A percentile compares a stretch with the other conserved stretches of the same genome.
Conservation (phyloP, 495 filamentous ascomycete genomes). For the Hypoxylon crocopeplum region DNA sequence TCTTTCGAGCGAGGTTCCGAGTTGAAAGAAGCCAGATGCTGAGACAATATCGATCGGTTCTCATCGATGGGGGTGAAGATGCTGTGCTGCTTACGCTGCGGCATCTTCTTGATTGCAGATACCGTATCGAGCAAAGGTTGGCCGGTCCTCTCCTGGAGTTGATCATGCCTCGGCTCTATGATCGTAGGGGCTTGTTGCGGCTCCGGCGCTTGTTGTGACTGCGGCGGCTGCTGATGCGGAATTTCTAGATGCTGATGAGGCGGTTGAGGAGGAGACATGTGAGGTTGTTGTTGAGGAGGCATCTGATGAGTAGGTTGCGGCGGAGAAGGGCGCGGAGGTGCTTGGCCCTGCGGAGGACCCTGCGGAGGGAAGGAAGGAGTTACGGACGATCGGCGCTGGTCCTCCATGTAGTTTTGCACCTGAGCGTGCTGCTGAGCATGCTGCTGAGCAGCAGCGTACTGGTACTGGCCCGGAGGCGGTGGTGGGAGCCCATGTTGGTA, state of each 20-base stretch:
- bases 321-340: constrained; percentile 40
- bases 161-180: constrained; percentile 57
- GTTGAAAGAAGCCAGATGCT: constrained; percentile 74
- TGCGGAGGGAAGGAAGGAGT: constrained; percentile 64
- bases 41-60: constrained; percentile 83
- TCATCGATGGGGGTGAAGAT: constrained; percentile 98
- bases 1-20: constrained; percentile 54
- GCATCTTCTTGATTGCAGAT: constrained; percentile 69
- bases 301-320: constrained; percentile 53
- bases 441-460: constrained; percentile 47
- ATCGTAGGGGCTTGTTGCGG: constrained; percentile 47
- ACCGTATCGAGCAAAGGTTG: constrained; percentile 52
- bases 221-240: constrained; percentile 39
- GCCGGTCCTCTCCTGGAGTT: constrained; percentile 44
- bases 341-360: constrained; percentile 37
- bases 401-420: constrained; percentile 70
- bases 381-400: constrained; percentile 68
- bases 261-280: constrained; percentile 46
- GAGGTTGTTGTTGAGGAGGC: constrained; percentile 60
- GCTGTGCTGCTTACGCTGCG: constrained; percentile 79
- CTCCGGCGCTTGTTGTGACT: constrained; percentile 39
- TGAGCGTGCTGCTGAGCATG: constrained; percentile 47
- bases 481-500: constrained; percentile 55
- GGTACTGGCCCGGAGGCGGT: constrained; percentile 60
- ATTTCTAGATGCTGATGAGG: constrained; percentile 52